phyloP scores from a whole-genome alignment of 768 basidiomycete genomes.

The Lactifluus hygrophoroides region DNA sequence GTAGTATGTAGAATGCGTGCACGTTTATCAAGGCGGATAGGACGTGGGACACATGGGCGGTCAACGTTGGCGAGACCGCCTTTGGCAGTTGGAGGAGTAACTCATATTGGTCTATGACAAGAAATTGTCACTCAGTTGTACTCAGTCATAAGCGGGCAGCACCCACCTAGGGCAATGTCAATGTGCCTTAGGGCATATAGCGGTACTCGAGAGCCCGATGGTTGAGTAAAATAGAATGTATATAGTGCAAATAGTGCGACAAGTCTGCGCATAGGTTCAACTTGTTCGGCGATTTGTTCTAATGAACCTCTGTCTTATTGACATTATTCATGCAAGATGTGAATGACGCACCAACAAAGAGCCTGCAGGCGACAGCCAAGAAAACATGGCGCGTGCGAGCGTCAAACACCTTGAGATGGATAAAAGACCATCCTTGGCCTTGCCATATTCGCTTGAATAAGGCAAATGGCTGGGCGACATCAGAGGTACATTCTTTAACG shows the following conservation, averaged over 20 bases:
- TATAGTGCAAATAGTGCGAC: slow-evolving; percentile 64
- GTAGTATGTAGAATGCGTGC: slow-evolving; percentile 52
- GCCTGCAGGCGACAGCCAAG: slow-evolving; percentile 46
- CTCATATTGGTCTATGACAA: slow-evolving; percentile 45
- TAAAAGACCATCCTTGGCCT: slow-evolving; percentile 60
- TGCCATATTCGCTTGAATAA: slow-evolving; percentile 68
- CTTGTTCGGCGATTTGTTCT: slow-evolving; percentile 48
- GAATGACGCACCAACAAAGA: slow-evolving; percentile 53
- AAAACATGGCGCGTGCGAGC: slow-evolving; percentile 54
- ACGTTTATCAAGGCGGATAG: slow-evolving; percentile 40
- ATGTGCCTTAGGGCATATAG: slow-evolving; percentile 46
- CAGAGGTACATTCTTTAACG: slow-evolving; percentile 35
- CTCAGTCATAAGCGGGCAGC: slow-evolving; percentile 31
- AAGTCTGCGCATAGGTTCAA: slow-evolving; percentile 46
- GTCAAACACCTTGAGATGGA: slow-evolving; percentile 71
- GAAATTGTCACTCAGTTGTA: neutral
- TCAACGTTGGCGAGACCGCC: slow-evolving; percentile 37
- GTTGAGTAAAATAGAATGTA: slow-evolving; percentile 62
- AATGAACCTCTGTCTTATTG: neutral
- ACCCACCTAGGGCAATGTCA: slow-evolving; percentile 39
- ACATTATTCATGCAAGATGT: neutral
- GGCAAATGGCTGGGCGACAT: slow-evolving; percentile 43
- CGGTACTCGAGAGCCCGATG: slow-evolving; percentile 41
- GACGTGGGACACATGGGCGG: slow-evolving; percentile 43
- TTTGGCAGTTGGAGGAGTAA: slow-evolving; percentile 43